Base-by-base conservation (phyloP, 306 rosid genomes). In the Ziziphus jujuba region DNA sequence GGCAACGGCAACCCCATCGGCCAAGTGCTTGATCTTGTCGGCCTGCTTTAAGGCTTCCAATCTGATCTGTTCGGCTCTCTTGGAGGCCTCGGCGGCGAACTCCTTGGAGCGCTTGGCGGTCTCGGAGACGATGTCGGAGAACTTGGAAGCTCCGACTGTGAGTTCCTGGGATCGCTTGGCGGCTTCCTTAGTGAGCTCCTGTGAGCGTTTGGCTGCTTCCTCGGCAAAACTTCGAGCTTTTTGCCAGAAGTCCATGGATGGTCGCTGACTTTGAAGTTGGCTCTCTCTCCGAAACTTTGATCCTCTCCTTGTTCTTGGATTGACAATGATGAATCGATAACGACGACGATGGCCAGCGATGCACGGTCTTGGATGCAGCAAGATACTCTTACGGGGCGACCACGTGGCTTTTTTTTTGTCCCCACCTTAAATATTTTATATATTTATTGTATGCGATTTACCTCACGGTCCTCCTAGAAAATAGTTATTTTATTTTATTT, bases 171-270 rank as follows among this genome's bases (percentile, higher is more conserved):
- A 62, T 20, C 68, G 72, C 77, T 74, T 72, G 0, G 81, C 70
- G 11, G 81, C 83, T 12, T 67, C 81, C 44, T 59, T 40, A 10
- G 77, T 20, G 9, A 81, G 66, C 55, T 79, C 85, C 52, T 76
- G 87, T 0, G 92, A 67, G 25, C 82, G 77, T 74, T 84, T 84
- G 10, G 86, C 77, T 4, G 88, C 61, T 75, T 84, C 91, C 57
- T 87, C 91, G 24, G 93, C 93, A 25, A 84, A 81, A 69, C 78
- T 83, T 68, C 86, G 82, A 72, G 89, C 96, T 87, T 61, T 87
- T 80, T 68, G 75, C 96, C 96, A 87, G 6, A 87, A 72, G 47
- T 87, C 82, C 96, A 89, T 88, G 58, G 70, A 56, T 61, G 48
- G 5, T 51, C 17, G 52, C 59, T 40, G 53, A 53, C 61, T 10